Conservation (phyloP, 2,329 filamentous ascomycete genomes). For the Hypomyces perniciosus region DNA sequence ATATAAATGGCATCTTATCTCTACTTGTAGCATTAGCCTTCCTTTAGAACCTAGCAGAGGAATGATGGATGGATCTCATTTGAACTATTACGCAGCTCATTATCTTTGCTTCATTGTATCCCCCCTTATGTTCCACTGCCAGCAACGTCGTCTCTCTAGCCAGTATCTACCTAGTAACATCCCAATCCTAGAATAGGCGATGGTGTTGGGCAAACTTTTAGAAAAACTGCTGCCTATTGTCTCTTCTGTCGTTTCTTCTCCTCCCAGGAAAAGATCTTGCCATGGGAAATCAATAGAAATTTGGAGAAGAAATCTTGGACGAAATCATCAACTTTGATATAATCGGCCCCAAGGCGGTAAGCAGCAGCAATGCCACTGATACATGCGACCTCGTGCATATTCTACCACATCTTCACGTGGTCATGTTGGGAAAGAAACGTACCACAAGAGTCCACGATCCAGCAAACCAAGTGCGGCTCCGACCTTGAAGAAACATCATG, state of each 20-base stretch:
- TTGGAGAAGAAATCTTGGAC: constrained; percentile 43
- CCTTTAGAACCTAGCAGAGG: background rate
- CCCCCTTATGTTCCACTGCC: background rate
- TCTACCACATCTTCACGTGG: constrained; percentile 31
- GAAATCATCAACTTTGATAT: constrained; percentile 53
- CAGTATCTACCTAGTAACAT: background rate
- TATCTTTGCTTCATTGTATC: background rate
- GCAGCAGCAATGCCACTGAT: constrained; percentile 67
- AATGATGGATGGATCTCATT: background rate
- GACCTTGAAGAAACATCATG: constrained; percentile 66
- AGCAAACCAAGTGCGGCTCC: constrained; percentile 56
- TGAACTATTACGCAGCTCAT: background rate
- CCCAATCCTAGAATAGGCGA: no score
- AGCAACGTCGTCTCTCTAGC: background rate
- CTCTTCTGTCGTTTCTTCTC: constrained; percentile 23
- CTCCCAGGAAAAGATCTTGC: constrained; percentile 32
- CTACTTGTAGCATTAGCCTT: background rate
- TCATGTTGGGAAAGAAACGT: constrained; percentile 18
- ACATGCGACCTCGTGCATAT: constrained; percentile 64
- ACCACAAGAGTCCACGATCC: constrained; percentile 65
- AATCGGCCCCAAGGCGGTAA: constrained; percentile 60
- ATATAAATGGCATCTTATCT: constrained; percentile 4
- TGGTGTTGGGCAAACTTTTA: no score
- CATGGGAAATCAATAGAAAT: constrained; percentile 41
- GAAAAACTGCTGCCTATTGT: background rate